Evolutionary conservation across 257 asterid genomes (phyloP), one percentile per base, ranked within the genome.

Genomic region (Haberlea rhodopensis): DNA sequence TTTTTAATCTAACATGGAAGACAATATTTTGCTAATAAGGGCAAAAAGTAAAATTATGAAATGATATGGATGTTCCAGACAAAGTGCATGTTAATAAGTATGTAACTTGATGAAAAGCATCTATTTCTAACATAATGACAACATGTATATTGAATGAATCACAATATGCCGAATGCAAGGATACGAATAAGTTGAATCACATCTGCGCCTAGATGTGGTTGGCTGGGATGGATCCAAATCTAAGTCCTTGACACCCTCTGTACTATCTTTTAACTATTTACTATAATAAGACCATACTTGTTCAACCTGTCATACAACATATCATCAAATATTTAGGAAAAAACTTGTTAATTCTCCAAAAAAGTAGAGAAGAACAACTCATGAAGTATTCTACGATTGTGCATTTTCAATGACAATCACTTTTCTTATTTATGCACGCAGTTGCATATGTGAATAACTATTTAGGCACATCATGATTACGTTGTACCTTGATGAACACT

Each of bases 231-330:
- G 31, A 72, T 59, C 63, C 19, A 67, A 61, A 60, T 75, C 71
- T 62, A 76, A 69, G 56, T 58, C 71, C 40, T 52, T 71, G 57
- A 71, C 53, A 34, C 52, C 73, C 65, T 66, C 67, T 2, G 76
- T 37, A 53, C 71, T 65, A 28, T 79, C 73, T 75, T 73, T 70
- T 37, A 81, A 67, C 75, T 73, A 81, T 74, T 80, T 68, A 54
- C 69, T 72, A 65, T 87, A 84, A 22, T 64, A 70, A 57, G 52
- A 66, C 87, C 79, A 83, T 34, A 62, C 74, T 48, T 69, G 81
- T 23, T 69, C 77, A 6, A 73, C 87, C 97, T 91, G 81, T 54
- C 55, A 63, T 37, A 19, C 2, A 49, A 54, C 6, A 67, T 26
- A n/a, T n/a, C n/a, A n/a, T n/a, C n/a, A n/a, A 27, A 71, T 60